Evolutionary conservation across 306 rosid species (phyloP).

Genomic region (Cucurbita pepo): DNA sequence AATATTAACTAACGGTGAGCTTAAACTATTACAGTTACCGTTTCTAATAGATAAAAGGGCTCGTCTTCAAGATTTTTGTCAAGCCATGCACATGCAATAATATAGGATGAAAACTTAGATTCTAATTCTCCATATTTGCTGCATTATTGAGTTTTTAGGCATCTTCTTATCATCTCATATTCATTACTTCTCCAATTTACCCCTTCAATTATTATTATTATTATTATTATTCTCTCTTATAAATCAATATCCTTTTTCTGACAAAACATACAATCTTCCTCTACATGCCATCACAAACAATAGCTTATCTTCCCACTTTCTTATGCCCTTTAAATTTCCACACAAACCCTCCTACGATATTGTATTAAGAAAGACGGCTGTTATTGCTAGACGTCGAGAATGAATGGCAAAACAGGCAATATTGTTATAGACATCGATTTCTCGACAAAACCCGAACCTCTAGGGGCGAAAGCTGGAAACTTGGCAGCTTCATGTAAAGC

Average conservation of each 20-base stretch:
- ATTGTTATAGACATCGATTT: slow-evolving; percentile 29
- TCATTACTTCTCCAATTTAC: slow-evolving; percentile 9
- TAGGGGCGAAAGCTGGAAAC: slow-evolving; percentile 1
- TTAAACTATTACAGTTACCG: no score
- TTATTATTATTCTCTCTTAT: slow-evolving; percentile 20
- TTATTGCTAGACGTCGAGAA: slow-evolving; percentile 7
- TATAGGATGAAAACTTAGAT: slow-evolving; percentile 18
- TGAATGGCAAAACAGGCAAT: slow-evolving; percentile 38
- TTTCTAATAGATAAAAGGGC: no score
- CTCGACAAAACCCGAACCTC: slow-evolving; percentile 6
- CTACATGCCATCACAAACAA: slow-evolving; percentile 17
- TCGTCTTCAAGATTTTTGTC: no score
- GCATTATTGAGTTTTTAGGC: slow-evolving; percentile 50
- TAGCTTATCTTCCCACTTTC: not conserved
- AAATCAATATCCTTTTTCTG: slow-evolving; percentile 9
- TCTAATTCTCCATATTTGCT: slow-evolving; percentile 40
- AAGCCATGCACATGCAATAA: not conserved
- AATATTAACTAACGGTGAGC: no score
- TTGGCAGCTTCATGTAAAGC: slow-evolving; percentile 1
- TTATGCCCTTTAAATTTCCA: slow-evolving; percentile 20
- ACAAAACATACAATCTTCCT: slow-evolving; percentile 16
- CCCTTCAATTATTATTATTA: slow-evolving; percentile 23
- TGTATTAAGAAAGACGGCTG: not conserved
- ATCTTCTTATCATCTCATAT: slow-evolving; percentile 35
- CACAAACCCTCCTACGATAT: not conserved